Conservation (phyloP, 257 asterid species). For the Plantago ovata region DNA sequence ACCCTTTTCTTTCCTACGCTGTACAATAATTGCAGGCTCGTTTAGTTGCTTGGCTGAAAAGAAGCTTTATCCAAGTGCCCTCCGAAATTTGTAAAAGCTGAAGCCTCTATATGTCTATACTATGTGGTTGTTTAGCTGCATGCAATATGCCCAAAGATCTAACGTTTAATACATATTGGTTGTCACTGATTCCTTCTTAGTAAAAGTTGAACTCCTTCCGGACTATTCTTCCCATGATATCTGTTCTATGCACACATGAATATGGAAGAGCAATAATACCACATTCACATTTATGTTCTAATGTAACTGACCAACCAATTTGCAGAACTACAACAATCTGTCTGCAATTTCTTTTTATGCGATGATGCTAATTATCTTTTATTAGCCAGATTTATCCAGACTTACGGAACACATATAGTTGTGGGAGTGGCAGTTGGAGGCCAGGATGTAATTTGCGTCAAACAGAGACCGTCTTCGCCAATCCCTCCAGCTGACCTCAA, state of each 20-base stretch:
- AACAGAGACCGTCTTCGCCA: conserved; percentile 78
- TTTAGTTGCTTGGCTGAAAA: not conserved
- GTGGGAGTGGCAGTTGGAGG: conserved; percentile 98
- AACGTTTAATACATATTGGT: not conserved
- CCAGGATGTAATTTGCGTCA: conserved; percentile 91
- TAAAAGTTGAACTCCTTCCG: not conserved
- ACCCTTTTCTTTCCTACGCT: not conserved
- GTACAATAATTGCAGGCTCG: not conserved
- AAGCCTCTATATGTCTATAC: not conserved
- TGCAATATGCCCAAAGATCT: not conserved
- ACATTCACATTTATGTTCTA: conserved; percentile 1
- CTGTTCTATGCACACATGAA: not conserved
- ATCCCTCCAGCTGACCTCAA: conserved; percentile 91
- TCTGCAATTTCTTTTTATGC: conserved; percentile 12
- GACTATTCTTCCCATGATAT: not conserved
- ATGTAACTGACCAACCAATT: not conserved
- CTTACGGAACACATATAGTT: conserved; percentile 91
- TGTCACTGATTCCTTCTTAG: not conserved
- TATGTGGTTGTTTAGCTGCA: not conserved
- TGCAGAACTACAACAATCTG: not conserved
- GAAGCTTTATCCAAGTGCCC: not conserved
- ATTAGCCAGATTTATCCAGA: conserved; percentile 73
- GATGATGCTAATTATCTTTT: conserved; percentile 23
- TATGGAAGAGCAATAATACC: no score
- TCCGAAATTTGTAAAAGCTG: not conserved